phyloP scores from a whole-genome alignment of 2,329 filamentous ascomycete species.

The Colletotrichum sp. region DNA sequence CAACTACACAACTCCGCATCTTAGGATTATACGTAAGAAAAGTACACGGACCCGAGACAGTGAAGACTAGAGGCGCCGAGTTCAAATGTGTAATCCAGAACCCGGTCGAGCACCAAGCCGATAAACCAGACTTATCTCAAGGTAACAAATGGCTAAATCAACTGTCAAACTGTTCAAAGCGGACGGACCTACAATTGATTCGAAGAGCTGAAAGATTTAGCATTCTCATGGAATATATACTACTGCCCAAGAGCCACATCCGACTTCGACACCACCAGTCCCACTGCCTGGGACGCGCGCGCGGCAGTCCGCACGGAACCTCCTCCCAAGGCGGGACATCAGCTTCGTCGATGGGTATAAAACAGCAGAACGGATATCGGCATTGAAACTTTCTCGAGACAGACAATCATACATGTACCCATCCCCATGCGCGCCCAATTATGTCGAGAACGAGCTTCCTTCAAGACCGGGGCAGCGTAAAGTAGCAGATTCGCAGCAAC shows the following conservation, averaged over 20 bases:
- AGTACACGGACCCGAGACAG: neutral
- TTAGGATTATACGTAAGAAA: too few relatives aligned
- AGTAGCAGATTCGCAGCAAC: neutral
- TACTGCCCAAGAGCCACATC: neutral
- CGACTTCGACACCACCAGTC: too few relatives aligned
- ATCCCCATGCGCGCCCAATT: neutral
- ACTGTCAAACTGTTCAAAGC: neutral
- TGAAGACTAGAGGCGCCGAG: accelerated
- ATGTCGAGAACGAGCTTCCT: neutral
- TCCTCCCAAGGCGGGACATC: neutral
- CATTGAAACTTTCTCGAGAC: neutral
- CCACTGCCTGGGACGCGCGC: too few relatives aligned
- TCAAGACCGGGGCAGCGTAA: neutral
- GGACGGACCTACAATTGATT: accelerated
- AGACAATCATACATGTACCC: neutral
- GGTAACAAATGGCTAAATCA: neutral
- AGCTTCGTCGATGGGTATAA: neutral
- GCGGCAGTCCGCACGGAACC: too few relatives aligned
- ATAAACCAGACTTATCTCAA: neutral
- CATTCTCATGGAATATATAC: neutral
- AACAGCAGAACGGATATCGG: neutral
- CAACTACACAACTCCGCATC: too few relatives aligned
- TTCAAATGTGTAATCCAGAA: accelerated
- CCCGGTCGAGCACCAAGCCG: neutral
- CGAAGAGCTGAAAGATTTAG: neutral